Evolutionary conservation across 495 filamentous ascomycete genomes (phyloP).

Genomic region (Aspergillus kassunensis): DNA sequence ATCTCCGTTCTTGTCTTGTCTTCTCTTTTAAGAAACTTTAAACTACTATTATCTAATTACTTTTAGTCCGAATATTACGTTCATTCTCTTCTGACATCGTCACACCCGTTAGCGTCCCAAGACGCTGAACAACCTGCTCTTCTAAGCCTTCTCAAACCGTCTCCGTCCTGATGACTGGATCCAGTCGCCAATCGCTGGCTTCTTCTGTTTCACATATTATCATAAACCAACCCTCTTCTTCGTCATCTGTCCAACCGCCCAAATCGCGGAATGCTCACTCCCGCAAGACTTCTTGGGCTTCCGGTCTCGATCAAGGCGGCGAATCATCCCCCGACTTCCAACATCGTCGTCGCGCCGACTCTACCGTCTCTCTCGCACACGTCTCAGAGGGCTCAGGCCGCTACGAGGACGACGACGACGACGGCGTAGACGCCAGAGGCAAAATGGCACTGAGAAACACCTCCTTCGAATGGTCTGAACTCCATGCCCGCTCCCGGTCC

Average conservation of each 20-base stretch:
- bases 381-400: slow-evolving; percentile 33
- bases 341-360: slow-evolving; percentile 36
- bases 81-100: not conserved
- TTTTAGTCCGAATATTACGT: not conserved
- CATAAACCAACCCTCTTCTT: slow-evolving; percentile 13
- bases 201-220: slow-evolving; percentile 11
- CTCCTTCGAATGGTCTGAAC: slow-evolving; percentile 33
- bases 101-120: slow-evolving; percentile 7
- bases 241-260: slow-evolving; percentile 7
- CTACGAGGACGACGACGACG: slow-evolving; percentile 22
- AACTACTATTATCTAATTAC: not conserved
- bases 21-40: not conserved
- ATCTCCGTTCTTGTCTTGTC: not conserved
- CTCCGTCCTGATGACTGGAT: slow-evolving; percentile 20
- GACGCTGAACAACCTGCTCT: not conserved
- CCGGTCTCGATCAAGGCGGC: slow-evolving; percentile 31
- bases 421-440: slow-evolving; percentile 24
- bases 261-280: slow-evolving; percentile 34
- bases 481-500: slow-evolving; percentile 37
- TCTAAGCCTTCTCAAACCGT: not conserved
- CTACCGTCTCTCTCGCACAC: slow-evolving; percentile 34
- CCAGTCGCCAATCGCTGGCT: slow-evolving; percentile 13
- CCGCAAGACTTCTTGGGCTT: slow-evolving; percentile 41
- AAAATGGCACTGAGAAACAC: slow-evolving; percentile 33
- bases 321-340: slow-evolving; percentile 28